These are phyloP conservation scores for Fusarium virguliforme DNA, from an alignment of 2,329 filamentous ascomycete genomes.

Conservation along the genomic window DNA sequence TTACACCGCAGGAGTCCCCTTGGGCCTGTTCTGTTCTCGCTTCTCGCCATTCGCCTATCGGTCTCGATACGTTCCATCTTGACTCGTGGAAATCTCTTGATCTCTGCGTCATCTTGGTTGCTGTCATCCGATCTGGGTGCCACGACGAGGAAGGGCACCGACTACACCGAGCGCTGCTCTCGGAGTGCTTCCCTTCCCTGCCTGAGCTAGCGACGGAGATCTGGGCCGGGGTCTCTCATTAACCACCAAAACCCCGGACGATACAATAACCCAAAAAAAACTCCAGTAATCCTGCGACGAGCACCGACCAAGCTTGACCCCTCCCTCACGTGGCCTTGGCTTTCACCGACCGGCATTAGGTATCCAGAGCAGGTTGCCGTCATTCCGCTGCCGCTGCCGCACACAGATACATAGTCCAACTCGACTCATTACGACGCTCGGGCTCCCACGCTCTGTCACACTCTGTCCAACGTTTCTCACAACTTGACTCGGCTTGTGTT, in stretches of 20 bases:
- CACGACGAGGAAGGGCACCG: slow-evolving; percentile 20
- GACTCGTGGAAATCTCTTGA: slow-evolving; percentile 21
- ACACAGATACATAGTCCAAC: slow-evolving; percentile 16
- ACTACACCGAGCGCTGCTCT: slow-evolving; percentile 18
- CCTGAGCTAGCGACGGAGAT: slow-evolving; percentile 19
- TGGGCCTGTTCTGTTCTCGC: background rate
- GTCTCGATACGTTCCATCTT: slow-evolving; percentile 15
- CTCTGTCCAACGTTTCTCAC: slow-evolving; percentile 40
- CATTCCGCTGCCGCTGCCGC: slow-evolving; percentile 46
- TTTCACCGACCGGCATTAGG: slow-evolving; percentile 21
- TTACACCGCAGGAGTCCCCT: slow-evolving; percentile 21
- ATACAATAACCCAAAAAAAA: slow-evolving; percentile 24
- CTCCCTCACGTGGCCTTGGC: slow-evolving; percentile 51
- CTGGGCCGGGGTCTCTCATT: slow-evolving; percentile 19
- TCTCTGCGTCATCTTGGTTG: slow-evolving; percentile 33
- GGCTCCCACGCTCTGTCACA: slow-evolving; percentile 39
- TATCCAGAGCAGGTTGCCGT: slow-evolving; percentile 36
- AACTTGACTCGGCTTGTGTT: slow-evolving; percentile 25
- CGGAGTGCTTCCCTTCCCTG: slow-evolving; percentile 11
- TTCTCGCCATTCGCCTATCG: slow-evolving; percentile 15
- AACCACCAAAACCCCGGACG: slow-evolving; percentile 27
- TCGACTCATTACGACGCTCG: slow-evolving; percentile 37
- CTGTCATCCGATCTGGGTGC: slow-evolving; percentile 30
- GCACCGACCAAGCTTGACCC: slow-evolving; percentile 44
- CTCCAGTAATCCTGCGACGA: slow-evolving; percentile 34